Evolutionary conservation across 345 rosid genomes (phyloP).

Genomic region (Garcia nutans): DNA sequence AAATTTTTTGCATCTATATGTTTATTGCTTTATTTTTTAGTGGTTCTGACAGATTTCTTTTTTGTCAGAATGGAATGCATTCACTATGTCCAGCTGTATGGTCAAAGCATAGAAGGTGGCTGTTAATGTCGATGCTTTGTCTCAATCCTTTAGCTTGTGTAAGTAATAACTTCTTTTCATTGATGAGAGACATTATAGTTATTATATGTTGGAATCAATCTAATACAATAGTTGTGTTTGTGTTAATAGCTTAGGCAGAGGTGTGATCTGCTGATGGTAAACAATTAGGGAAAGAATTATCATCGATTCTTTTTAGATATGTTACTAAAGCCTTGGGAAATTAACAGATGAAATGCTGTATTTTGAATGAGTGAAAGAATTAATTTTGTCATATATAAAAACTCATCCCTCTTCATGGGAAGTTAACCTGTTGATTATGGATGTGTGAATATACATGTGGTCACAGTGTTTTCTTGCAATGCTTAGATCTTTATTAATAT

Average conservation of each 20-base stretch:
- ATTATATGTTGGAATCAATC: not conserved
- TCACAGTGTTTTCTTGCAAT: not conserved
- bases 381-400: not conserved
- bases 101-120: slow-evolving; percentile 98
- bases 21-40: slow-evolving; percentile 8
- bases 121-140: slow-evolving; percentile 95
- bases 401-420: not conserved
- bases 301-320: not conserved
- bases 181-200: slow-evolving; percentile 2
- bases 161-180: slow-evolving; percentile 33
- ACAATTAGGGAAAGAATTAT: not conserved
- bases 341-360: too few species aligned
- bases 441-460: not conserved
- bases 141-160: slow-evolving; percentile 91
- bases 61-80: slow-evolving; percentile 85
- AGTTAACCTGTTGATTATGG: not conserved
- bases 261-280: slow-evolving; percentile 5
- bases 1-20: not conserved
- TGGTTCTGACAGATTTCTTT: slow-evolving; percentile 10
- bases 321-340: not conserved
- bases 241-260: not conserved
- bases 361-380: not conserved
- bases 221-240: not conserved
- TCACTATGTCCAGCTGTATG: slow-evolving; percentile 95
- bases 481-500: not conserved